Base-by-base conservation (phyloP, 306 rosid genomes). In the Lathyrus oleraceus region DNA sequence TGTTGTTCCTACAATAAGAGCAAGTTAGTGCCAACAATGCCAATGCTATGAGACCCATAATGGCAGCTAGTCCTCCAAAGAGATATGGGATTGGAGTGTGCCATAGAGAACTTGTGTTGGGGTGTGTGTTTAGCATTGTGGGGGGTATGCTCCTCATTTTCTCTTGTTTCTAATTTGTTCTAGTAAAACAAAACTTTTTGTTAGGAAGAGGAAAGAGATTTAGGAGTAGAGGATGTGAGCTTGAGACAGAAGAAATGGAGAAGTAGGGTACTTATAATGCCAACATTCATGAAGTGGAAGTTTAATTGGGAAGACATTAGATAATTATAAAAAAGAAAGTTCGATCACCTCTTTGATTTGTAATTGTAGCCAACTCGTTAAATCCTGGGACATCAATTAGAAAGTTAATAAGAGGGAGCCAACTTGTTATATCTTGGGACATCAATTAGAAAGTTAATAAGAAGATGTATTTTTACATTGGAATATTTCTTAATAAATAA, bases 81-180 rank as follows among this genome's bases (percentile, higher is more conserved):
- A 94, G 87, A 70, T 87, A 94, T 1, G 97, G 98, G 4, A 94
- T 72, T 16, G 97, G 97, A 17, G 91, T 84, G 79, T 87, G 92
- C 98, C 98, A 94, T 10, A 89, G 73, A 13, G 47, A 42, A 35
- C 10, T 35, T 35, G 39, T 42, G 10, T 38, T 53, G 15, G 20
- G 3, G 10, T 70, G 78, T 16, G 73, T 20, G 43, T 21, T 60
- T 25, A 54, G 36, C 20, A 43, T 65, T 4, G 81, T 12, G 5
- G 49, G 23, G 20, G 74, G 61, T 51, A 60, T 21, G 39, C 72
- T 68, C 77, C 85, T 85, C 96, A 85, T 91, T 30, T 76, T 78
- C 48, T 16, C 42, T 25, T 28, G 7, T 25, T 44, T 58, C 40
- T 32, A 32, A 5, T 44, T 30, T 43, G 1, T 17, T 43, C 2